phyloP scores from a whole-genome alignment of 176 grass and related monocot species.

The Lolium rigidum region DNA sequence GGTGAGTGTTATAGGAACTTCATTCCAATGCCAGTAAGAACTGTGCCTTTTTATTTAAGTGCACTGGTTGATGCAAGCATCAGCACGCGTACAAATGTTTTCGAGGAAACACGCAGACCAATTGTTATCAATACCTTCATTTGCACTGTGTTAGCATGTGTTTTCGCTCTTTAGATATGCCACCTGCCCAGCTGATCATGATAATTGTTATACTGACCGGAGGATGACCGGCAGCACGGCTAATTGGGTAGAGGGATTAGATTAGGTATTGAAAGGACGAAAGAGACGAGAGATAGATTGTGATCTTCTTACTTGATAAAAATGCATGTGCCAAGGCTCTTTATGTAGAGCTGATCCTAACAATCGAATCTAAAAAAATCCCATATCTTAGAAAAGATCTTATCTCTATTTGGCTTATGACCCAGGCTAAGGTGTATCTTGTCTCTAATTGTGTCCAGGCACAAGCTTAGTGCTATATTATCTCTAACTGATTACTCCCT shows the following conservation, averaged over 20 bases:
- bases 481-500: constrained; percentile 7
- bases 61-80: constrained; percentile 6
- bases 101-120: not conserved
- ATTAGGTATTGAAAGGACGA: not conserved
- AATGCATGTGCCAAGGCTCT: not conserved
- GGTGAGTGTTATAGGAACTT: not conserved
- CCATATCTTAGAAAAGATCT: constrained; percentile 7
- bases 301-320: constrained; percentile 19
- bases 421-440: not conserved
- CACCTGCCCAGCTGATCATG: not conserved
- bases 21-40: not conserved
- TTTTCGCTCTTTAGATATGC: not conserved
- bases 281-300: not conserved
- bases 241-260: not conserved
- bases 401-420: not conserved
- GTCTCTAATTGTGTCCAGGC: not conserved
- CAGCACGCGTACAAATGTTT: not conserved
- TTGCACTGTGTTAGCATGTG: not conserved
- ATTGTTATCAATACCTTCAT: not conserved
- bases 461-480: not conserved
- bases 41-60: constrained; percentile 8
- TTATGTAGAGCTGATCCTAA: not conserved
- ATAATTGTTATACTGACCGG: not conserved
- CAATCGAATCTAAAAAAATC: not conserved
- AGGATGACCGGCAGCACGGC: not conserved